A percentile compares a stretch with the other conserved stretches of the same genome.
Conservation (phyloP, 2,329 filamentous ascomycete species). For the Coniochaeta sp. region DNA sequence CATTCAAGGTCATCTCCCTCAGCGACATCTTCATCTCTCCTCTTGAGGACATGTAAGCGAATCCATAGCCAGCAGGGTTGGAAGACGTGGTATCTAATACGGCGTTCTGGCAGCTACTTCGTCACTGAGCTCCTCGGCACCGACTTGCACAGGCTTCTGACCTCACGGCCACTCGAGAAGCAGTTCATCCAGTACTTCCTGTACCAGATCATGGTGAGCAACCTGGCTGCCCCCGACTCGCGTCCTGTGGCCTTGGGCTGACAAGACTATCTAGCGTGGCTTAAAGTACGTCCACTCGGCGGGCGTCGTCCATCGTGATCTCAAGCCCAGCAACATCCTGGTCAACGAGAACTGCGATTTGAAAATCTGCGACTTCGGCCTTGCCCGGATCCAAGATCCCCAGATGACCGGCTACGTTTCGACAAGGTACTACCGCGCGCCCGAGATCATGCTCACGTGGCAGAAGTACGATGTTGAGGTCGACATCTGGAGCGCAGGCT, state of each 20-base stretch:
- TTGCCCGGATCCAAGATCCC: slow-evolving; percentile 95
- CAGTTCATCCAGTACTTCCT: slow-evolving; percentile 99
- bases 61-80: not conserved
- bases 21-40: slow-evolving; percentile 99
- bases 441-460: slow-evolving; percentile 99
- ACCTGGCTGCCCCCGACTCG: slow-evolving; percentile 9
- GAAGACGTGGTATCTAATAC: slow-evolving; percentile 10
- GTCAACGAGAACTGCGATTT: slow-evolving; percentile 99
- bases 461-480: slow-evolving; percentile 99
- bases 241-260: not conserved
- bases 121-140: slow-evolving; percentile 97
- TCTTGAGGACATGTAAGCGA: slow-evolving; percentile 89
- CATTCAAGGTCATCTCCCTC: slow-evolving; percentile 78
- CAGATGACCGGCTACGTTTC: slow-evolving; percentile 99
- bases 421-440: slow-evolving; percentile 95
- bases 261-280: slow-evolving; percentile 58
- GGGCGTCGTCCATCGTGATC: slow-evolving; percentile 91
- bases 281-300: slow-evolving; percentile 99
- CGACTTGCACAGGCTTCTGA: slow-evolving; percentile 90
- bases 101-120: slow-evolving; percentile 63
- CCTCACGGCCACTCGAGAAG: slow-evolving; percentile 92
- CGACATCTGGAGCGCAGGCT: slow-evolving; percentile 98
- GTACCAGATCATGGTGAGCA: slow-evolving; percentile 89
- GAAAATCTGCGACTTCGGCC: slow-evolving; percentile 98
- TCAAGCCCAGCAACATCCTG: slow-evolving; percentile 98